Evolutionary conservation across 2,329 filamentous ascomycete species (phyloP).

Genomic region (Alternaria atra): DNA sequence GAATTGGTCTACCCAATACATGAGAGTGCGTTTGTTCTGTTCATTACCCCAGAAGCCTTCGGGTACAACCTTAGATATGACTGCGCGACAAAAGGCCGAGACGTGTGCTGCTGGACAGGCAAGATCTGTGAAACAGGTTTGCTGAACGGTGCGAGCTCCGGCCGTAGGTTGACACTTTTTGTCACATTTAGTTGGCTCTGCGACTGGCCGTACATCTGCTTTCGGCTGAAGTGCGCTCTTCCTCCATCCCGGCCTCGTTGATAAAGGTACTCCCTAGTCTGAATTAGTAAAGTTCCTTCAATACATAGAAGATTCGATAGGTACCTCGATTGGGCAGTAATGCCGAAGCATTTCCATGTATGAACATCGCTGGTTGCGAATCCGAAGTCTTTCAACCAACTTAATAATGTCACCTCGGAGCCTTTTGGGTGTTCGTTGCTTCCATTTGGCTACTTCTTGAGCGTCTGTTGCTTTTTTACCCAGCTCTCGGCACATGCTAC

Average conservation of each 20-base stretch:
- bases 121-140: constrained; percentile 66
- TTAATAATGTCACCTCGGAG: constrained; percentile 69
- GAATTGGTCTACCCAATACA: constrained; percentile 79
- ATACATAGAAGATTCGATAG: background rate
- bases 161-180: constrained; percentile 5
- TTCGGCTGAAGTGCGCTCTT: constrained; percentile 33
- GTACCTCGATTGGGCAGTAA: constrained; percentile 73
- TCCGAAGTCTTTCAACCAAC: constrained; percentile 74
- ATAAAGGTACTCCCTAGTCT: constrained; percentile 34
- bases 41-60: constrained; percentile 75
- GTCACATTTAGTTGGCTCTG: constrained; percentile 11
- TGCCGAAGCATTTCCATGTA: constrained; percentile 81
- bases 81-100: constrained; percentile 86
- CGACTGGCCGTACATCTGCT: constrained; percentile 12
- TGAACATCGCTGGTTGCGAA: constrained; percentile 76
- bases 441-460: constrained; percentile 46
- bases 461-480: constrained; percentile 26
- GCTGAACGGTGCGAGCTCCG: constrained; percentile 24
- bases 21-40: constrained; percentile 69
- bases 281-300: constrained; percentile 21
- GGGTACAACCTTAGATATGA: constrained; percentile 77
- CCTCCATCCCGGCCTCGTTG: constrained; percentile 38
- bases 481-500: constrained; percentile 34
- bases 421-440: constrained; percentile 65
- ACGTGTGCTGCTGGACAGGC: constrained; percentile 74